Conservation (phyloP, 2,329 filamentous ascomycete species). For the Paracoccidioides brasiliensis region DNA sequence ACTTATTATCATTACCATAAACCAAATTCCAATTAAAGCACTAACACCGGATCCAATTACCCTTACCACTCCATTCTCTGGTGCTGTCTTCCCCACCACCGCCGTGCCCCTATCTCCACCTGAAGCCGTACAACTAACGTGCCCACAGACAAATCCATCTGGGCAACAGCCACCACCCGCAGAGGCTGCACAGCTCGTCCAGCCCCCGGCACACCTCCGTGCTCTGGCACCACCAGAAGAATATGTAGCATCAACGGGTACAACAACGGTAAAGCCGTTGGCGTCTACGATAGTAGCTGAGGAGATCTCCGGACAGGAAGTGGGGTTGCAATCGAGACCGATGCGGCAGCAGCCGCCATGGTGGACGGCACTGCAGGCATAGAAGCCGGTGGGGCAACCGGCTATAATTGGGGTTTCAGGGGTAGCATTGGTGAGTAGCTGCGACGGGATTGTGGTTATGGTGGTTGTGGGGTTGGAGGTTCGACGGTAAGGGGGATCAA, state of each 20-base stretch:
- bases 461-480: conserved; percentile 13
- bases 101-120: conserved; percentile 38
- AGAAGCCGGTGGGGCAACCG: conserved; percentile 77
- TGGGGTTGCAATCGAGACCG: conserved; percentile 69
- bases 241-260: conserved; percentile 39
- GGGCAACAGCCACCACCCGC: conserved; percentile 74
- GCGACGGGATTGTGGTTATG: conserved; percentile 16
- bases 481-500: conserved; percentile 17
- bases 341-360: conserved; percentile 78
- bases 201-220: conserved; percentile 58
- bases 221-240: conserved; percentile 18
- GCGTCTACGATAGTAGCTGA: conserved; percentile 52
- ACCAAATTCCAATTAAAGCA: background rate
- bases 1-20: background rate
- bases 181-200: conserved; percentile 58
- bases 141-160: conserved; percentile 58
- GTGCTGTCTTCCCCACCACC: conserved; percentile 32
- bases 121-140: conserved; percentile 53
- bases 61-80: conserved; percentile 11
- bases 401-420: conserved; percentile 26
- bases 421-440: conserved; percentile 27
- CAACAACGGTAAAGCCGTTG: conserved; percentile 57
- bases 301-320: conserved; percentile 53
- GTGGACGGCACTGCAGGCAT: conserved; percentile 73
- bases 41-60: background rate